phyloP scores from a whole-genome alignment of 495 filamentous ascomycete genomes.

The Hypomontagnella monticulosa region DNA sequence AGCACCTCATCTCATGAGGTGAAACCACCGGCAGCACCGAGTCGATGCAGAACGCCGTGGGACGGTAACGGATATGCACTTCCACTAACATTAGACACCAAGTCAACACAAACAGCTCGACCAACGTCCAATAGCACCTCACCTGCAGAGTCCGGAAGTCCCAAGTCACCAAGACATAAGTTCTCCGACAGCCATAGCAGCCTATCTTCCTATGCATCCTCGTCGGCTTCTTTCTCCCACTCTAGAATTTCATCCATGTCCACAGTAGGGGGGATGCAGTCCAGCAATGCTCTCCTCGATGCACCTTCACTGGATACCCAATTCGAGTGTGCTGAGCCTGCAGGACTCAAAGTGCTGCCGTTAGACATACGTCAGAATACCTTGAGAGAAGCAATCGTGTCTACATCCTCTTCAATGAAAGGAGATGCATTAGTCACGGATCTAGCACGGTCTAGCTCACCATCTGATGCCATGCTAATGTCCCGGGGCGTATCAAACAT shows the following conservation, averaged over 20 bases:
- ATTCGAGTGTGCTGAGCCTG: constrained; percentile 16
- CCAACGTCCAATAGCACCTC: constrained; percentile 43
- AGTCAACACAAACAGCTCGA: constrained; percentile 28
- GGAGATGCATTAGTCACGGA: constrained; percentile 4
- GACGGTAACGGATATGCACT: constrained; percentile 55
- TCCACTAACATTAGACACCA: constrained; percentile 47
- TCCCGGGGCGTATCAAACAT: constrained; percentile 13
- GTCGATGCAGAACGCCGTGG: constrained; percentile 57
- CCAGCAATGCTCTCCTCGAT: constrained; percentile 20
- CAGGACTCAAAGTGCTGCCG: constrained; percentile 22
- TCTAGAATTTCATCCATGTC: constrained; percentile 56
- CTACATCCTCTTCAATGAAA: constrained; percentile 11
- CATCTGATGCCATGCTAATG: constrained; percentile 36
- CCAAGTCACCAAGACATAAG: constrained; percentile 51
- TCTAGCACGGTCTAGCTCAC: constrained; percentile 15
- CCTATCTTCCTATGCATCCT: constrained; percentile 51
- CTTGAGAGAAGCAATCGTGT: constrained; percentile 23
- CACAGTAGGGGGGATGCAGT: constrained; percentile 46
- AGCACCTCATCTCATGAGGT: constrained; percentile 43
- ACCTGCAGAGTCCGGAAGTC: constrained; percentile 41
- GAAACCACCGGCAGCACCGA: constrained; percentile 40
- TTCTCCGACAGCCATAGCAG: constrained; percentile 53
- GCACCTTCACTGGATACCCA: constrained; percentile 19
- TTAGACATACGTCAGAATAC: constrained; percentile 7
- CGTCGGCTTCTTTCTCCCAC: constrained; percentile 46